Percentiles rank a stretch among this genome's conserved stretches.
Conservation (phyloP, 2,329 filamentous ascomycete genomes). For the Arthrobotrys megalospora region DNA sequence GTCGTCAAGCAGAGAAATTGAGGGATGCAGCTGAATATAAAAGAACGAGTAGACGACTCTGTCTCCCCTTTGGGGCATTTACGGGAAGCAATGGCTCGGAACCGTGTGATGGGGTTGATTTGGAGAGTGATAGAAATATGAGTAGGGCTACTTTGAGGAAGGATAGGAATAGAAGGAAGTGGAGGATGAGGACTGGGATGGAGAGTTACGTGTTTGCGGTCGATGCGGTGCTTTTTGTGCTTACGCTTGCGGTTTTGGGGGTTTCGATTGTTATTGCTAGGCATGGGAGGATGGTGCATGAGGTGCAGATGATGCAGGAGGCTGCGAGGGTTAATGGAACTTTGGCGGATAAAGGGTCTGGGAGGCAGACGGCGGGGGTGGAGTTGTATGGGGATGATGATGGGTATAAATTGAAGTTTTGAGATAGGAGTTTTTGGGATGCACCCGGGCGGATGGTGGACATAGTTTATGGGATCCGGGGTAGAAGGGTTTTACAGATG, state of each 20-base stretch:
- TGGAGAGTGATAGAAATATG: neutral
- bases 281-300: slow-evolving; percentile 33
- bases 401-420: slow-evolving; percentile 7
- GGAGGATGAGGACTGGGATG: slow-evolving; percentile 5
- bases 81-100: neutral
- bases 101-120: neutral
- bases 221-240: slow-evolving; percentile 32
- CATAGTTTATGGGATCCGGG: no score
- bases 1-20: slow-evolving; percentile 4
- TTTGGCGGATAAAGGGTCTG: neutral
- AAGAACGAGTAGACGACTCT: neutral
- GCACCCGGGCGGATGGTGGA: no score
- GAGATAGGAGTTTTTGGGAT: neutral
- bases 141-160: neutral
- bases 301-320: slow-evolving; percentile 5
- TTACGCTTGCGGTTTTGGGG: slow-evolving; percentile 38
- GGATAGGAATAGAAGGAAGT: slow-evolving; percentile 9
- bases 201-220: slow-evolving; percentile 44
- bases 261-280: slow-evolving; percentile 39
- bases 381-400: neutral
- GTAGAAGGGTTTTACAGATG: no score
- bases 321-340: neutral
- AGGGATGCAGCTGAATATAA: neutral
- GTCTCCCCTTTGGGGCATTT: neutral
- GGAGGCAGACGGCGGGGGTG: neutral